Evolutionary conservation across 2,329 filamentous ascomycete species (phyloP).

Genomic region (Simplicillium sp.): DNA sequence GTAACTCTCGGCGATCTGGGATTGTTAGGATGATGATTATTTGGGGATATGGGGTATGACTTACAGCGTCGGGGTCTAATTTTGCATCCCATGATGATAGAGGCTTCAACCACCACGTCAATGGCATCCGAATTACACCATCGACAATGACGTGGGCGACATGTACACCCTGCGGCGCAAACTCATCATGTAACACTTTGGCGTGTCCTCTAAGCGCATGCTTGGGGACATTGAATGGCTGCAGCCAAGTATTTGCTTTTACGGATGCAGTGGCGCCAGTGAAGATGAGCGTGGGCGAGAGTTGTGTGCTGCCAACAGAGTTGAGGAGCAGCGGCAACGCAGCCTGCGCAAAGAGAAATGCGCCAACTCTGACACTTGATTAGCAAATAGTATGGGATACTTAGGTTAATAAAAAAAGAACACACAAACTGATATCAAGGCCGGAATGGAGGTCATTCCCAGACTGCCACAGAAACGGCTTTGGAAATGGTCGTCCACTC

Average conservation of each 20-base stretch:
- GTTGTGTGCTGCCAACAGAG: not conserved
- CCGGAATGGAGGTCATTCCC: constrained; percentile 1
- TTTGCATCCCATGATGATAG: constrained; percentile 6
- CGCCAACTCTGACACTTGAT: not conserved
- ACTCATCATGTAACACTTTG: constrained; percentile 1
- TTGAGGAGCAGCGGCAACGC: constrained; percentile 4
- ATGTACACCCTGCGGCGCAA: constrained; percentile 5
- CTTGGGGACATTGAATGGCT: constrained; percentile 5
- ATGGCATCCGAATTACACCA: constrained; percentile 6
- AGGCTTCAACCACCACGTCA: constrained; percentile 6
- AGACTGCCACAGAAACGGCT: constrained; percentile 6
- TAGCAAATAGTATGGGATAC: not conserved
- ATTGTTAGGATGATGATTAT: not conserved
- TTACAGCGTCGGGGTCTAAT: constrained; percentile 3
- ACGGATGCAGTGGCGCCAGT: constrained; percentile 5
- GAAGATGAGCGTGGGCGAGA: constrained; percentile 4
- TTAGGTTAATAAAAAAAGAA: not conserved
- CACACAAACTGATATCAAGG: constrained; percentile 2
- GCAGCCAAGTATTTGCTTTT: constrained; percentile 7
- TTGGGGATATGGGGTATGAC: not conserved
- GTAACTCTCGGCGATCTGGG: constrained; percentile 6
- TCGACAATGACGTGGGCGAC: constrained; percentile 7
- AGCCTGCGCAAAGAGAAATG: constrained; percentile 3
- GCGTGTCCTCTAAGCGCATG: constrained; percentile 3
- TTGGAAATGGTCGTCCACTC: constrained; percentile 6